Percentiles rank a stretch among this genome's conserved stretches.
Evolutionary conservation across 2,329 filamentous ascomycete species (phyloP).

Genomic region (Colletotrichum ledebouriae): DNA sequence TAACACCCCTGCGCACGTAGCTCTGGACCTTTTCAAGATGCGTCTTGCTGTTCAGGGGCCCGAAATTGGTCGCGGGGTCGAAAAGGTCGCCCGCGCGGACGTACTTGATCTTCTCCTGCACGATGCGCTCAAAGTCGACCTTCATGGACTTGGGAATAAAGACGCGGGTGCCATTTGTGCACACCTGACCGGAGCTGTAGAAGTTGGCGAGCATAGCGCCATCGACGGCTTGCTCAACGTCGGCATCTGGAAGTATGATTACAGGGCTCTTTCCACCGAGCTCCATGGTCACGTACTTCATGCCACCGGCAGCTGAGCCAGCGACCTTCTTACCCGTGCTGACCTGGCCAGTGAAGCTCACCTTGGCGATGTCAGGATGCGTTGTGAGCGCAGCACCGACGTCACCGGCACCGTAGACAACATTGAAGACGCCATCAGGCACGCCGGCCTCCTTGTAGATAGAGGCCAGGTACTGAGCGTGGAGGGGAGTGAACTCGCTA

Average conservation of each 20-base stretch:
- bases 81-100: constrained; percentile 83
- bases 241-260: constrained; percentile 83
- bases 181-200: constrained; percentile 91
- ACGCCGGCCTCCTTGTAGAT: constrained; percentile 84
- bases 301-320: constrained; percentile 77
- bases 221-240: constrained; percentile 84
- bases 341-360: constrained; percentile 61
- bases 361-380: constrained; percentile 82
- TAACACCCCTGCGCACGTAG: constrained; percentile 82
- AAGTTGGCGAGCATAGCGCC: constrained; percentile 96
- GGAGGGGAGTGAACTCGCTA: constrained; percentile 88
- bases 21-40: constrained; percentile 83
- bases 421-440: constrained; percentile 87
- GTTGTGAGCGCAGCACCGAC: constrained; percentile 81
- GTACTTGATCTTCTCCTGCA: constrained; percentile 81
- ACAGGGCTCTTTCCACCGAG: constrained; percentile 89
- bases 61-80: constrained; percentile 82
- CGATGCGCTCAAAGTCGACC: constrained; percentile 73
- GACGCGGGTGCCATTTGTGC: constrained; percentile 91
- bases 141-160: constrained; percentile 81
- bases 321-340: constrained; percentile 80
- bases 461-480: constrained; percentile 80
- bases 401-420: constrained; percentile 84
- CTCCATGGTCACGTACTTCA: constrained; percentile 96
- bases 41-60: constrained; percentile 80